A percentile compares a stretch with the other conserved stretches of the same genome.
These are phyloP conservation scores for Aspergillus sp. DNA, from an alignment of 2,329 filamentous ascomycete genomes.

Conservation along the genomic window DNA sequence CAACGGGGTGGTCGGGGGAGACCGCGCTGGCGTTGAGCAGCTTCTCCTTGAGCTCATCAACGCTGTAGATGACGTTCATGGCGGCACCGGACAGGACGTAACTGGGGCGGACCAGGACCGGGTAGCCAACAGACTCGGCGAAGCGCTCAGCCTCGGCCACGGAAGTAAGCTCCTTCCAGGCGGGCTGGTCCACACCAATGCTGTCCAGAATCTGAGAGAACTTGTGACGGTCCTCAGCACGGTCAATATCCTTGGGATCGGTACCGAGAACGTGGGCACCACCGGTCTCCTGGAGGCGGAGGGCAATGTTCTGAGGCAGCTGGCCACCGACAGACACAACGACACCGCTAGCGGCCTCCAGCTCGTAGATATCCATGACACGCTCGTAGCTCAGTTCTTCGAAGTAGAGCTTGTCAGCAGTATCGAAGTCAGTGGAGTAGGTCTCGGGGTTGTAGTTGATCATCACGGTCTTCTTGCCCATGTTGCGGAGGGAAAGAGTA, in stretches of 20 bases:
- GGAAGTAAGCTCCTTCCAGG: slow-evolving; percentile 95
- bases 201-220: slow-evolving; percentile 97
- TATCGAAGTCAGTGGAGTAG: slow-evolving; percentile 78
- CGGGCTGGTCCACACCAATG: slow-evolving; percentile 94
- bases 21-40: slow-evolving; percentile 85
- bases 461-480: slow-evolving; percentile 97
- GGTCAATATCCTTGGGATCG: slow-evolving; percentile 91
- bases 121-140: slow-evolving; percentile 81
- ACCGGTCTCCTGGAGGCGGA: slow-evolving; percentile 86
- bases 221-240: slow-evolving; percentile 96
- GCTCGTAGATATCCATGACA: slow-evolving; percentile 98
- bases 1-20: slow-evolving; percentile 93
- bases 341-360: slow-evolving; percentile 79
- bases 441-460: slow-evolving; percentile 93
- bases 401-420: slow-evolving; percentile 89
- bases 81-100: slow-evolving; percentile 97
- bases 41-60: slow-evolving; percentile 91
- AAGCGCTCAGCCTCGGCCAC: slow-evolving; percentile 85
- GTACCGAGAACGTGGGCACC: slow-evolving; percentile 90
- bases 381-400: slow-evolving; percentile 96
- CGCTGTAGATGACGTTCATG: slow-evolving; percentile 92
- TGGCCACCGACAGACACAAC: slow-evolving; percentile 96
- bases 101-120: slow-evolving; percentile 87
- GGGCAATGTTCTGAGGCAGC: slow-evolving; percentile 94
- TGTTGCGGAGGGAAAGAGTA: slow-evolving; percentile 74